Evolutionary conservation across 2,329 filamentous ascomycete genomes (phyloP).

Genomic region (Nannizzia gypsea): DNA sequence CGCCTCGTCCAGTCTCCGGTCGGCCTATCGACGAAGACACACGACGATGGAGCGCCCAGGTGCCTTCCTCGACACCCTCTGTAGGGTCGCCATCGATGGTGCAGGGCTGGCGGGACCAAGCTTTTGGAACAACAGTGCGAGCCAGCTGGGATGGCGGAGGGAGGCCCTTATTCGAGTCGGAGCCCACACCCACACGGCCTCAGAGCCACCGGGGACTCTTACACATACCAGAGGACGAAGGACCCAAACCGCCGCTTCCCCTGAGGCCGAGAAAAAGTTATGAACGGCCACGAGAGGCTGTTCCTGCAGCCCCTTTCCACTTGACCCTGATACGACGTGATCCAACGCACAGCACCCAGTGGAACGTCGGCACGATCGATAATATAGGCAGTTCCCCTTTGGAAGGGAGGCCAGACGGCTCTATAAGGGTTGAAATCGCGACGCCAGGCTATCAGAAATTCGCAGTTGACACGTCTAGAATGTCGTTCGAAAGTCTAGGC

Average conservation of each 20-base stretch:
- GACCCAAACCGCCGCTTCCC: neutral
- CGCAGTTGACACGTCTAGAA: constrained; percentile 27
- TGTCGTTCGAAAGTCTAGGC: constrained; percentile 25
- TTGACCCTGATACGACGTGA: constrained; percentile 61
- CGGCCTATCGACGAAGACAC: neutral
- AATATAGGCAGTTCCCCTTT: constrained; percentile 19
- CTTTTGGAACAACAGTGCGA: neutral
- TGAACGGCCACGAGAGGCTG: constrained; percentile 1
- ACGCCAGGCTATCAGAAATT: constrained; percentile 52
- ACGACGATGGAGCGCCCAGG: constrained; percentile 7
- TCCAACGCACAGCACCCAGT: constrained; percentile 55
- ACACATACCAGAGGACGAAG: neutral
- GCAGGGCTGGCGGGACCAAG: neutral
- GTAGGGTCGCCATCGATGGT: neutral
- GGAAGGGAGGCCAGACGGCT: constrained; percentile 14
- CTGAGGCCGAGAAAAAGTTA: constrained; percentile 6
- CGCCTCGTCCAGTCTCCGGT: constrained; percentile 5
- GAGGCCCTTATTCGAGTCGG: neutral
- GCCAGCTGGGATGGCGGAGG: constrained; percentile 7
- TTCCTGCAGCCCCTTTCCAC: constrained; percentile 19
- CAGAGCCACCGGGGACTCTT: neutral
- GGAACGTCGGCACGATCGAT: constrained; percentile 60
- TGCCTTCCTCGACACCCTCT: neutral
- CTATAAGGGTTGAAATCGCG: constrained; percentile 44
- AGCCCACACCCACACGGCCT: constrained; percentile 2